These are phyloP conservation scores for Lumnitzera littorea DNA, from an alignment of 345 rosid species.

Conservation along the genomic window DNA sequence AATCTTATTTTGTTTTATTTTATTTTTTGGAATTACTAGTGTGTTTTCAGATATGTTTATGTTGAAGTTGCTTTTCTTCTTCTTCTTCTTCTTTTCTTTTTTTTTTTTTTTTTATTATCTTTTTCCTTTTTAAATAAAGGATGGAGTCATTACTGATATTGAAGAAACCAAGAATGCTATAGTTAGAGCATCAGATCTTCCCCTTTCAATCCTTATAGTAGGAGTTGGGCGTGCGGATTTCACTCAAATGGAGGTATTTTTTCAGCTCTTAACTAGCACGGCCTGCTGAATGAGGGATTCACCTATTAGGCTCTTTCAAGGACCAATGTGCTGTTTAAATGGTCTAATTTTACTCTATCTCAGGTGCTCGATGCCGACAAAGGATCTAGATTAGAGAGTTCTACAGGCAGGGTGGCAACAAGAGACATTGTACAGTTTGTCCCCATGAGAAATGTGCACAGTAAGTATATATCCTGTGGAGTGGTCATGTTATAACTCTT, in stretches of 20 bases:
- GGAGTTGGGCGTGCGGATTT: constrained; percentile 86
- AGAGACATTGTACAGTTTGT: constrained; percentile 88
- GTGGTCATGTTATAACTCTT: neutral
- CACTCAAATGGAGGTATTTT: constrained; percentile 77
- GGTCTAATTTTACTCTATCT: neutral
- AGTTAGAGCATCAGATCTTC: constrained; percentile 91
- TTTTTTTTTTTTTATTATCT: no score
- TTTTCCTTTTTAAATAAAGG: constrained; percentile 23
- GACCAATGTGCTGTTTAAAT: neutral
- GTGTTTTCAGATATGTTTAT: neutral
- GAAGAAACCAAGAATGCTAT: constrained; percentile 68
- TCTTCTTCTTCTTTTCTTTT: no score
- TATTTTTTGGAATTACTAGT: neutral
- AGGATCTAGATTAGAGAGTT: constrained; percentile 66
- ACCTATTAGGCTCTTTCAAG: neutral
- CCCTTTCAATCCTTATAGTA: constrained; percentile 72
- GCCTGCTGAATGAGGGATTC: neutral
- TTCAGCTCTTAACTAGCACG: neutral
- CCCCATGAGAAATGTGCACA: constrained; percentile 66
- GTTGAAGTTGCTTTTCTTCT: neutral
- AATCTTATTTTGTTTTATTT: no score
- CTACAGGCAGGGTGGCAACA: constrained; percentile 67
- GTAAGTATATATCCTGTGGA: constrained; percentile 28
- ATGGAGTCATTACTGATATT: constrained; percentile 80
- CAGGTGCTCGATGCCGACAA: constrained; percentile 85